Conservation (phyloP, 139 green algal species). For the Yamagishiella unicocca region DNA sequence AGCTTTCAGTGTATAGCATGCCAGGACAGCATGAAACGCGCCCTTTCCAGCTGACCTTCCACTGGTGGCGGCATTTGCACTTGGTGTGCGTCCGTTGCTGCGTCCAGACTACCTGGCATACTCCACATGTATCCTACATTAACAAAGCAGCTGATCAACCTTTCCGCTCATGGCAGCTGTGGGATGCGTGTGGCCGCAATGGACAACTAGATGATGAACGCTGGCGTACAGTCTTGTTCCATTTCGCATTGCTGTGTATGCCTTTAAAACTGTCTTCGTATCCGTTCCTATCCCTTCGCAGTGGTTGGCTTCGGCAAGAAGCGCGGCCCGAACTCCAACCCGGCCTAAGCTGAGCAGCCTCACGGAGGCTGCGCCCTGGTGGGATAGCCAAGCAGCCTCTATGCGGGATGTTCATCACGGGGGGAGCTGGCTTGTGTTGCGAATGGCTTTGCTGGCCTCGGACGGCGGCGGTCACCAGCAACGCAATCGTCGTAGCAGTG, state of each 20-base stretch:
- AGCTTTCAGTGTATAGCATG: background rate
- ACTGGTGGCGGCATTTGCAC: too few species aligned
- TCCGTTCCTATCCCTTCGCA: slow-evolving; percentile 48
- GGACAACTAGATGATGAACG: too few species aligned
- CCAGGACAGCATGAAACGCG: too few species aligned
- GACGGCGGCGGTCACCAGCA: background rate
- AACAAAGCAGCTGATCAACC: too few species aligned
- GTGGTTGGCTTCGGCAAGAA: slow-evolving; percentile 94
- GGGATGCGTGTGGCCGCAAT: too few species aligned
- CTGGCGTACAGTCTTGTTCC: too few species aligned
- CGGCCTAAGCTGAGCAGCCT: slow-evolving; percentile 18
- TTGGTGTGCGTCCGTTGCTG: too few species aligned
- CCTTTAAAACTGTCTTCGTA: background rate
- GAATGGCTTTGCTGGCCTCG: background rate
- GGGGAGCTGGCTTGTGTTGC: background rate
- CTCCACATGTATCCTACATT: too few species aligned
- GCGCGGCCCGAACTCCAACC: slow-evolving; percentile 82
- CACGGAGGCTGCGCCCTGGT: background rate
- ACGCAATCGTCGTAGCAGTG: background rate
- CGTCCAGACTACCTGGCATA: too few species aligned
- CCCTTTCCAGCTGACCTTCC: too few species aligned
- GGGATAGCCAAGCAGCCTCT: background rate
- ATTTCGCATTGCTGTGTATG: too few species aligned
- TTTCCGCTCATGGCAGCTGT: too few species aligned
- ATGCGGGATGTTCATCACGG: background rate